Evolutionary conservation across 352 stramenopile genomes (phyloP).

Genomic region (Phytophthora quininea): DNA sequence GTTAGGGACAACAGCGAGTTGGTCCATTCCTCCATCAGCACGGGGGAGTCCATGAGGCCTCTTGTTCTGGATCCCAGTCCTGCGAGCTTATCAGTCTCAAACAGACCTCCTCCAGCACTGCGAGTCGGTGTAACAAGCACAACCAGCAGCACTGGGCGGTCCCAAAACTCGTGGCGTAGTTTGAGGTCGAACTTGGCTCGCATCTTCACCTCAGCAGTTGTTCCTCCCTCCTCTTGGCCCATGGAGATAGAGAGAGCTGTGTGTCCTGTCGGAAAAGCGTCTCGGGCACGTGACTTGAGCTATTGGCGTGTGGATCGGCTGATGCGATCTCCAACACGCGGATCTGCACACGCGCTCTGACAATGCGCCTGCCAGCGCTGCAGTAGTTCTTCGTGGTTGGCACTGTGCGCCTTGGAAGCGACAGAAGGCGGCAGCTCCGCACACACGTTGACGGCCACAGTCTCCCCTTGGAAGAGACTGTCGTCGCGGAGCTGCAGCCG

Average conservation of each 20-base stretch:
- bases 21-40: constrained; percentile 47
- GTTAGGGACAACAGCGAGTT: constrained; percentile 50
- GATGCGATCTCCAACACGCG: constrained; percentile 40
- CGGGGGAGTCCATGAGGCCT: constrained; percentile 3
- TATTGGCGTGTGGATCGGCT: constrained; percentile 17
- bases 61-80: neutral
- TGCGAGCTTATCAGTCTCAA: constrained; percentile 1
- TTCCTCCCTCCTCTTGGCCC: constrained; percentile 2
- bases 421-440: constrained; percentile 29
- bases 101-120: constrained; percentile 14
- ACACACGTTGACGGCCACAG: constrained; percentile 42
- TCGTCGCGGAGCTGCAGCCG: constrained; percentile 56
- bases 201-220: constrained; percentile 28
- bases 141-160: constrained; percentile 55
- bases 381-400: neutral
- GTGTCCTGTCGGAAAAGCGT: constrained; percentile 73
- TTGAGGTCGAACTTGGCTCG: constrained; percentile 63
- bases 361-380: constrained; percentile 51
- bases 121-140: constrained; percentile 51
- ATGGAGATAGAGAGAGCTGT: constrained; percentile 42
- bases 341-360: constrained; percentile 56
- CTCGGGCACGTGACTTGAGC: constrained; percentile 14
- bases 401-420: neutral
- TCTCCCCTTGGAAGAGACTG: constrained; percentile 72
- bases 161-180: constrained; percentile 67